Evolutionary conservation across 805 yeast species (phyloP), one percentile per base, ranked within the genome.

Genomic region (Kodamaea laetipori): DNA sequence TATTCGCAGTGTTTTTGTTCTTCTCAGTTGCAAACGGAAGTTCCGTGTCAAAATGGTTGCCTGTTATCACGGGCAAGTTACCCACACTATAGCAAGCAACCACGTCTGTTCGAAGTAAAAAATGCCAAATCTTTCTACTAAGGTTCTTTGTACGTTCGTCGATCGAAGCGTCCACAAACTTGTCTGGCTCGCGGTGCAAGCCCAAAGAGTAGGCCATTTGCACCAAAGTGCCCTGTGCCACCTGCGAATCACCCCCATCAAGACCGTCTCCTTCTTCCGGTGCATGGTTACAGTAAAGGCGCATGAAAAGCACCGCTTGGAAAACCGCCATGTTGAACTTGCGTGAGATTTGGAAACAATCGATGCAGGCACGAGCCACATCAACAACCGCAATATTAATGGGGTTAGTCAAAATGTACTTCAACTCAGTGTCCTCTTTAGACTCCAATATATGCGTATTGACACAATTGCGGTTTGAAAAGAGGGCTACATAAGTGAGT

Each of bases 91-190:
- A 38, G 21, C 41, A 43, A 17, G 44, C 46, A 9, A 45, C 38
- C 8, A 45, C 32, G 25, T 48, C 51, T 9, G 35, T 37, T n/a
- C 48, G 32, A 21, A 76, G 62, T 33, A 82, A 58, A 17, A 67
- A 64, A 56, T 71, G 72, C 87, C 87, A 82, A 3, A 80, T 68
- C 50, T 78, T 81, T 53, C 87, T 68, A 70, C 79, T 72, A 2
- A 80, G 53, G 47, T 78, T 76, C 16, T 71, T 66, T 16, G 69
- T 63, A 39, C 54, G 64, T 38, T 46, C 57, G 44, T 73, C 76
- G 3, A 56, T 37, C 4, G 21, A 10, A 12, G 15, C 3, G 17
- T 55, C 57, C 0, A 51, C 44, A 32, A 60, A 60, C 3, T 65
- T 59, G 16, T 60, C 61, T 11, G 55, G 55, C n/a, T 58, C 63